Conservation (phyloP, 371 early-diverging fungal genomes). For the Mucor saturninus region DNA sequence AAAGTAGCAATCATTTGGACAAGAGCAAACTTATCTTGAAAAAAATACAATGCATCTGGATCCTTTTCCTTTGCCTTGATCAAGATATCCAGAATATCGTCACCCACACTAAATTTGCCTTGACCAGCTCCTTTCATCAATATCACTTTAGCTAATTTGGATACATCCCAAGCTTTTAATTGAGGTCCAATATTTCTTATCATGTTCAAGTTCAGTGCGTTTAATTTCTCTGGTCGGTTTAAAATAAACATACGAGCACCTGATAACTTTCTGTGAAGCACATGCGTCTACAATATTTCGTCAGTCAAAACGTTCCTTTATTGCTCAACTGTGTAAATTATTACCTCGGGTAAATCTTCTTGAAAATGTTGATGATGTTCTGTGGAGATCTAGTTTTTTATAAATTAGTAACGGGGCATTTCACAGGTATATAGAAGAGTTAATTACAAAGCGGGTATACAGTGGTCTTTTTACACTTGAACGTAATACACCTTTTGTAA, state of each 20-base stretch:
- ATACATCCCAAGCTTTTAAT: slow-evolving; percentile 88
- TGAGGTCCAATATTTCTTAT: slow-evolving; percentile 85
- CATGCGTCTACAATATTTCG: slow-evolving; percentile 48
- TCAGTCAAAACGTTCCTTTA: background rate
- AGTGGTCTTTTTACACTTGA: slow-evolving; percentile 1
- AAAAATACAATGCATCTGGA: slow-evolving; percentile 77
- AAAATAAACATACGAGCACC: slow-evolving; percentile 74
- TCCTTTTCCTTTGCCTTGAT: slow-evolving; percentile 47
- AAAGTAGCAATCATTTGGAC: slow-evolving; percentile 90
- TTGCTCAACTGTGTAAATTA: background rate
- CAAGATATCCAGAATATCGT: slow-evolving; percentile 81
- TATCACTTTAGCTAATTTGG: slow-evolving; percentile 88
- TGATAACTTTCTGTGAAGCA: slow-evolving; percentile 61
- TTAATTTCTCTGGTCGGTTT: slow-evolving; percentile 88
- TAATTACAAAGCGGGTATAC: slow-evolving; percentile 1
- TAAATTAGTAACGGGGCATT: background rate
- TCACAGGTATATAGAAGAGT: background rate
- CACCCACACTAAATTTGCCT: slow-evolving; percentile 94
- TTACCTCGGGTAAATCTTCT: slow-evolving; percentile 27
- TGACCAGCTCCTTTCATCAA: slow-evolving; percentile 77
- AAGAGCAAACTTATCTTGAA: slow-evolving; percentile 88
- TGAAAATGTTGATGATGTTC: slow-evolving; percentile 22
- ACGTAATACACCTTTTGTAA: background rate
- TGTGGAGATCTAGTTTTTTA: slow-evolving; percentile 21
- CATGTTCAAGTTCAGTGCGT: slow-evolving; percentile 91